Base-by-base conservation (phyloP, 257 asterid species). In the Hygrophila difformis region DNA sequence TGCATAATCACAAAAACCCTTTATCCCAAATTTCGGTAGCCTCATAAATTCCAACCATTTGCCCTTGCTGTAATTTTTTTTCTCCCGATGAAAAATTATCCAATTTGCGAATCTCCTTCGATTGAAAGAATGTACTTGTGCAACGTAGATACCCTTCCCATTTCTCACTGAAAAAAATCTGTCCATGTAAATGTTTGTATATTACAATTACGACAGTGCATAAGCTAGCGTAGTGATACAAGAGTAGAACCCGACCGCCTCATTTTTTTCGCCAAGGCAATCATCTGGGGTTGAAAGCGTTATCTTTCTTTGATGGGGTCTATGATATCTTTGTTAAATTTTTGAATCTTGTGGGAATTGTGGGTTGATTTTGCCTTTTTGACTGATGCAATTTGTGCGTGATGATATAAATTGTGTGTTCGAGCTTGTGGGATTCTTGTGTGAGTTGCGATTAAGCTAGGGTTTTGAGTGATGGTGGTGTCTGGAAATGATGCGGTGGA, bases 401-500 rank as follows among this genome's bases (percentile, higher is more conserved):
- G 63, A 33, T 39, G 59, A 37, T 34, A 46, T 41, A 36, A 54
- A 50, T 65, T 21, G 42, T 22, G 33, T 40, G 31, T 26, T 26
- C 31, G 8, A 8, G 8, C 53, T 42, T 22, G 46, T 47, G 48
- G 17, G 56, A 52, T 59, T 23, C 44, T 62, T 45, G 49, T 46
- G 63, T 57, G 71, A 68, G 58, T 55, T 64, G 80, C 53, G 60
- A 44, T 39, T 64, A 80, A 70, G 64, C 52, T 66, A 69, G 71
- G 71, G 59, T 59, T 75, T 56, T 48, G 57, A 67, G 75, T 77
- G 87, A 74, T 78, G 95, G 79, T 76, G 76, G 78, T 61, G 54
- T 54, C 78, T 20, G 80, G 78, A 39, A 76, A 68, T 76, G 97
- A 91, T 58, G 88, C 81, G 48, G 68, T 76, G 52, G 97, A 91